These are phyloP conservation scores for Pichiaceae sp. DNA, from an alignment of 1,139 yeast genomes.

Conservation along the genomic window DNA sequence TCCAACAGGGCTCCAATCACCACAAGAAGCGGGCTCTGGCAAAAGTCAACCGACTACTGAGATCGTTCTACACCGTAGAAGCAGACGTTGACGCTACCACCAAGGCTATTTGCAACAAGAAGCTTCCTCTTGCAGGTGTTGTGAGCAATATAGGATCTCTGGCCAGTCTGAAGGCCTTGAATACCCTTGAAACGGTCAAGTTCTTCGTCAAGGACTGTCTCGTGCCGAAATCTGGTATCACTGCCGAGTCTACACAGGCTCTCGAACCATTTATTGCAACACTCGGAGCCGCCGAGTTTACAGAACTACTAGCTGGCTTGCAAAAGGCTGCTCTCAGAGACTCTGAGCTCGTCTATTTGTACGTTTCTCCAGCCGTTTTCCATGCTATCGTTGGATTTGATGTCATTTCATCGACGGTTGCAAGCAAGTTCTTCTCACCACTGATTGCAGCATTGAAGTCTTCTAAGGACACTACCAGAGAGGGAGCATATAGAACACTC, in stretches of 20 bases:
- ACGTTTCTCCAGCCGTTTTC: constrained; percentile 43
- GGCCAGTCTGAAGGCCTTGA: background rate
- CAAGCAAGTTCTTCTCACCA: constrained; percentile 44
- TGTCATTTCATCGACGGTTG: constrained; percentile 28
- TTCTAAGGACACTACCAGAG: constrained; percentile 56
- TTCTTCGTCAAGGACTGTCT: constrained; percentile 30
- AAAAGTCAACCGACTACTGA: constrained; percentile 31
- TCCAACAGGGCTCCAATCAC: constrained; percentile 2
- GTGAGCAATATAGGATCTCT: constrained; percentile 18
- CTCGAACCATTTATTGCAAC: constrained; percentile 35
- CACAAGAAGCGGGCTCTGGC: constrained; percentile 33
- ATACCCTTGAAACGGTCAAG: constrained; percentile 13
- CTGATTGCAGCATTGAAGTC: constrained; percentile 64
- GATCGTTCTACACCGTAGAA: background rate
- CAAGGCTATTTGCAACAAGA: constrained; percentile 8
- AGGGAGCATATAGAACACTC: constrained; percentile 41
- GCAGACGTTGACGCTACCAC: constrained; percentile 4
- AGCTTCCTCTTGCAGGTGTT: constrained; percentile 14
- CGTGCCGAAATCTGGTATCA: constrained; percentile 37
- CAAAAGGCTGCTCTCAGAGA: constrained; percentile 78
- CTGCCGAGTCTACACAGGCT: constrained; percentile 20
- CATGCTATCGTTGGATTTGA: constrained; percentile 29
- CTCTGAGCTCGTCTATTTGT: constrained; percentile 61
- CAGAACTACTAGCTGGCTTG: constrained; percentile 46
- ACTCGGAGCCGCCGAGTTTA: constrained; percentile 28